Base-by-base conservation (phyloP, 2,329 filamentous ascomycete genomes). In the Fusarium equiseti region DNA sequence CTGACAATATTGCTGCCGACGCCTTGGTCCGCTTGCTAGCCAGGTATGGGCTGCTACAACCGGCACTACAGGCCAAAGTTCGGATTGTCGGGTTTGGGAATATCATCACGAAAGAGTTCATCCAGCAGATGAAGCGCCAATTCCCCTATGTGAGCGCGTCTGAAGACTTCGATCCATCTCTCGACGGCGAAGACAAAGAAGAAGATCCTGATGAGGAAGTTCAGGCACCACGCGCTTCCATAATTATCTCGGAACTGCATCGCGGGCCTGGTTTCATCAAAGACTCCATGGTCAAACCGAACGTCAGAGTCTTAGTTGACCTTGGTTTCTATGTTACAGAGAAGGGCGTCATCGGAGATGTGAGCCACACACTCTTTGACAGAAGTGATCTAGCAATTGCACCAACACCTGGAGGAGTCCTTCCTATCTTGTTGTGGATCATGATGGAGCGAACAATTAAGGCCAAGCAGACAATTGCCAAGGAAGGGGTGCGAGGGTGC, bases 401-500 rank as follows among this genome's bases (percentile, higher is more conserved):
- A 15, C 55, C 55, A 9, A 58, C 55, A 27, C 55, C 55, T 0
- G 55, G 55, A 27, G 55, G 55, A 27, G 22, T 58, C 2, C 18
- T 58, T 9, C 55, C 55, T 2, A 58, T 58, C 1, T 18, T 58
- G 3, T 44, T 27, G 7, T 58, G 55, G 55, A 44, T 58, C 8
- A 58, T 58, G 55, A 58, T 58, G 55, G 55, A 58, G 45, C 38
- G 55, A 3, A 58, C 55, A 24, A 52, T 52, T 1, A 58, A 32
- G 46, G 35, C 55, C 9, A 58, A 44, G 38, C 22, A 52, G 2
- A 11, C 15, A 1, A 15, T 44, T 7, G 1, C 1, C 5, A 27
- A 35, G 4, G 45, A 22, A 15, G 55, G 13, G 13, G 0, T 8
- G 18, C 8, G 13, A 35, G 38, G 38, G 10, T 18, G 27, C 18